Evolutionary conservation across 331 rosid species (phyloP), one percentile per base, ranked within the genome.

Genomic region (Malus hybrid): DNA sequence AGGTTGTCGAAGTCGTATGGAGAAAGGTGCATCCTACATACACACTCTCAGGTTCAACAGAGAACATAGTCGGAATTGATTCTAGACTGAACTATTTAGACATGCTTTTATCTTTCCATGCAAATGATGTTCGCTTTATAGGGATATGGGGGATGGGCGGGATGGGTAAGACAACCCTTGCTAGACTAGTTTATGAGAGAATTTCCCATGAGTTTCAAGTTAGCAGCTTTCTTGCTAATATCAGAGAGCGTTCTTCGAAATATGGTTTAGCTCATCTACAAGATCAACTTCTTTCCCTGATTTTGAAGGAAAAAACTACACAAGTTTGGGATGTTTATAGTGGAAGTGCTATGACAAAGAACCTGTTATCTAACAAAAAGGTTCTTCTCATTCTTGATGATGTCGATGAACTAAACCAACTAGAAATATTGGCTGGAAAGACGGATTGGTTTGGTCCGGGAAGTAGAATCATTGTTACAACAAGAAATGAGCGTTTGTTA

Each of bases 131-230:
- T n/a, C n/a, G n/a, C n/a, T n/a, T n/a, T n/a, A n/a, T n/a, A n/a
- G n/a, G n/a, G n/a, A n/a, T n/a, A n/a, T n/a, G 76, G 70, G 70
- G 74, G 65, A 79, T 79, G 82, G 82, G 78, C n/a, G 78, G 82
- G 33, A 67, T 72, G 10, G 76, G 79, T 44, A 79, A 79, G 67
- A 66, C 79, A 46, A 74, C 83, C 27, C 33, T 80, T 11, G 83
- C 75, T 22, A 68, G 57, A 68, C 27, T 70, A 48, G 59, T 68
- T 67, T 68, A 46, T 10, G 54, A 73, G 50, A 73, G 22, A 18
- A 19, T 60, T 5, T 28, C 64, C 20, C 70, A 19, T 28, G 11
- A 27, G 6, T 80, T 44, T 55, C 60, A 80, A 33, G 75, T 57
- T 32, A 20, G 71, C 7, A 27, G 71, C 79, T 22, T 73, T 80